Evolutionary conservation across 345 rosid species (phyloP).

Genomic region (Crucihimalaya himalaica): DNA sequence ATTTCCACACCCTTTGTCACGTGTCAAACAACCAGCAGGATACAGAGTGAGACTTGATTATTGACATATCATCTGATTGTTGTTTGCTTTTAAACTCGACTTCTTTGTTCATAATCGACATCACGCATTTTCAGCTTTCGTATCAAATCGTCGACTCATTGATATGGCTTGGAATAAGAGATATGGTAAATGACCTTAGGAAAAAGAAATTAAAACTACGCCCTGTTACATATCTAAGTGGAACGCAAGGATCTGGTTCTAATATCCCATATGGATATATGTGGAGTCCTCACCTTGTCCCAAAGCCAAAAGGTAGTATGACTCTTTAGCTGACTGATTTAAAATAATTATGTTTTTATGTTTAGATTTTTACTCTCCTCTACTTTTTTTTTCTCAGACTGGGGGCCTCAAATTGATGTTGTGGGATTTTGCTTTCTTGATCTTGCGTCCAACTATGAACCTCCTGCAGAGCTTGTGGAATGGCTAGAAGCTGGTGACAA

Average conservation of each 20-base stretch:
- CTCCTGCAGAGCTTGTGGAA: slow-evolving; percentile 78
- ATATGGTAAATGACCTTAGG: slow-evolving; percentile 91
- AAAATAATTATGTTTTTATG: background rate
- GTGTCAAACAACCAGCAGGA: slow-evolving; percentile 96
- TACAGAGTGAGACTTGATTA: slow-evolving; percentile 71
- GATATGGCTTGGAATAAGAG: slow-evolving; percentile 99
- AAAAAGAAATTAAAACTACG: slow-evolving; percentile 90
- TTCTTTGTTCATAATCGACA: background rate
- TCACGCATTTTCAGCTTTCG: slow-evolving; percentile 60
- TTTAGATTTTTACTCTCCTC: slow-evolving; percentile 1
- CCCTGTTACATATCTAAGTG: slow-evolving; percentile 98
- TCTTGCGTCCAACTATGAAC: slow-evolving; percentile 96
- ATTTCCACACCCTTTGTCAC: slow-evolving; percentile 99
- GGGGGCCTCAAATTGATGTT: slow-evolving; percentile 96
- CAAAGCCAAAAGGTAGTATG: slow-evolving; percentile 92
- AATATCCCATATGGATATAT: slow-evolving; percentile 95
- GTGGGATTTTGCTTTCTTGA: slow-evolving; percentile 99
- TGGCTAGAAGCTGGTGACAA: slow-evolving; percentile 92
- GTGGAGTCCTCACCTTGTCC: slow-evolving; percentile 99
- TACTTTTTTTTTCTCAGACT: slow-evolving; percentile 62
- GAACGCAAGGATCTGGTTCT: slow-evolving; percentile 87
- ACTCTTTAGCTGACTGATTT: slow-evolving; percentile 10
- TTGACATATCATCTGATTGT: slow-evolving; percentile 6
- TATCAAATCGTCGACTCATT: slow-evolving; percentile 96
- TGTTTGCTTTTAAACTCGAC: slow-evolving; percentile 5